A percentile compares a stretch with the other conserved stretches of the same genome.
These are phyloP conservation scores for Malbranchea zuffiana DNA, from an alignment of 2,329 filamentous ascomycete species.

Conservation along the genomic window DNA sequence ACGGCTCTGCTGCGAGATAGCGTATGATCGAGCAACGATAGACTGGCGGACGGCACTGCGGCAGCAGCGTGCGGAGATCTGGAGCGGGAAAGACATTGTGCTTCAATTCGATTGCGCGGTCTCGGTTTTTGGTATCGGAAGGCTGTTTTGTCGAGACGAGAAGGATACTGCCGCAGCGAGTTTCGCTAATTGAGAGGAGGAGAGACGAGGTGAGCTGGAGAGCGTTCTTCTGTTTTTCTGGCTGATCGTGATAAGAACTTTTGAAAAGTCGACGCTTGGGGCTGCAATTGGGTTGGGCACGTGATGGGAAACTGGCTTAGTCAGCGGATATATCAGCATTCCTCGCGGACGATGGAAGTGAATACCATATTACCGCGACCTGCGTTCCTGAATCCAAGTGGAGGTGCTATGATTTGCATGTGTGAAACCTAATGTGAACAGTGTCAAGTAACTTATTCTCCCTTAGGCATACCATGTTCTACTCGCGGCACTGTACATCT, in stretches of 20 bases:
- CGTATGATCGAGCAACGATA: slow-evolving; percentile 22
- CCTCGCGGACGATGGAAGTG: no score
- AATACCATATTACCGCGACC: no score
- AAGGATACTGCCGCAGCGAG: not conserved
- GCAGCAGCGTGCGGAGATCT: slow-evolving; percentile 34
- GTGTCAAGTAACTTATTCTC: no score
- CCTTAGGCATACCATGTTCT: no score
- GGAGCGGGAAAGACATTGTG: slow-evolving; percentile 33
- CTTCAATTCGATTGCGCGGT: no score
- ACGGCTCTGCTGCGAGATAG: slow-evolving; percentile 43
- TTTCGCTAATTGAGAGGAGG: not conserved
- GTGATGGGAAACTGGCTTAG: slow-evolving; percentile 1
- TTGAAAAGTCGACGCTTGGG: slow-evolving; percentile 7
- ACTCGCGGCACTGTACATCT: no score
- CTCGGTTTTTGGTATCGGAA: not conserved
- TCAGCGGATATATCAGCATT: slow-evolving; percentile 1
- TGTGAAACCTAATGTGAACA: no score
- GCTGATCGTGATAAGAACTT: not conserved
- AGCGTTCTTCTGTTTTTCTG: not conserved
- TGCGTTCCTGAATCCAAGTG: no score
- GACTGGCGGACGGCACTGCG: slow-evolving; percentile 32
- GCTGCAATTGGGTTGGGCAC: not conserved
- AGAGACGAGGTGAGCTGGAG: not conserved
- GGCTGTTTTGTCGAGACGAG: not conserved
- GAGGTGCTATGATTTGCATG: no score